phyloP scores from a whole-genome alignment of 2,329 filamentous ascomycete species.

The Teratosphaeria epicoccoides region DNA sequence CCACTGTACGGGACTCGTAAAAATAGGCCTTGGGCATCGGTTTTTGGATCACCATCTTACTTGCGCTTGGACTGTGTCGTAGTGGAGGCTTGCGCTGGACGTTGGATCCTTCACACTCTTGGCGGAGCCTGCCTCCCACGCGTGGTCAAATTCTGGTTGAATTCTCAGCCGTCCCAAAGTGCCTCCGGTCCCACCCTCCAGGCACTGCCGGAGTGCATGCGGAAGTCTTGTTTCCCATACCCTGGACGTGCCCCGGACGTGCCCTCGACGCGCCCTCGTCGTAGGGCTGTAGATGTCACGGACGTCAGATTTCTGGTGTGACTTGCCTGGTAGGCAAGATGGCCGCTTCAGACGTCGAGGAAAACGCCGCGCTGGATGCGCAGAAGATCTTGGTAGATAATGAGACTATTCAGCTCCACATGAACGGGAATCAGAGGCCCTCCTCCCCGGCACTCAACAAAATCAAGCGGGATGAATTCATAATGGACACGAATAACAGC shows the following conservation, averaged over 20 bases:
- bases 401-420: background rate
- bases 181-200: background rate
- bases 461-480: constrained; percentile 24
- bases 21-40: background rate
- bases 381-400: background rate
- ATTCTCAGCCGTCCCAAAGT: too few relatives aligned
- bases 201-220: background rate
- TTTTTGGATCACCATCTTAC: too few relatives aligned
- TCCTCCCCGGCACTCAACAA: constrained; percentile 13
- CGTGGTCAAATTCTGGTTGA: background rate
- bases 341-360: background rate
- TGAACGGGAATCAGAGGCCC: background rate
- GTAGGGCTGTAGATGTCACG: background rate
- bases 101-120: background rate
- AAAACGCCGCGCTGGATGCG: background rate
- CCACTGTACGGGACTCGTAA: background rate
- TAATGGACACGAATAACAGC: constrained; percentile 64
- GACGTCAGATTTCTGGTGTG: background rate
- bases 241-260: background rate
- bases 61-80: background rate
- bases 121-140: background rate
- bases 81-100: background rate
- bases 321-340: background rate
- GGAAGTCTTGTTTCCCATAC: background rate
- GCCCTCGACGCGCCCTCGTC: background rate